A percentile compares a stretch with the other conserved stretches of the same genome.
These are phyloP conservation scores for Oryza officinalis DNA, from an alignment of 176 grass and related monocot genomes.

Conservation along the genomic window DNA sequence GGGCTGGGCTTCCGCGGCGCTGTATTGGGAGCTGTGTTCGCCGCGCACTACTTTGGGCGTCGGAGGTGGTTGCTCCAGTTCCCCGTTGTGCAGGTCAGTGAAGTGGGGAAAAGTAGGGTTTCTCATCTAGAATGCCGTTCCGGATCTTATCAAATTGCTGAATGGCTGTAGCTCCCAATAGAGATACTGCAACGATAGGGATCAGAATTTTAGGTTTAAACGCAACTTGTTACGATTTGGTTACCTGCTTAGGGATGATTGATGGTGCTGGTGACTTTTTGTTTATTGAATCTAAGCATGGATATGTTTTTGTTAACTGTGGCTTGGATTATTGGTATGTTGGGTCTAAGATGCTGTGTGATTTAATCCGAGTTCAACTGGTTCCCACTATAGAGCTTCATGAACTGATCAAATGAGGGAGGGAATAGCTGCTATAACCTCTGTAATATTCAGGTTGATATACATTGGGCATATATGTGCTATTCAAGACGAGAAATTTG, in stretches of 20 bases:
- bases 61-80: conserved; percentile 59
- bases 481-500: background rate
- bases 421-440: background rate
- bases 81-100: conserved; percentile 60
- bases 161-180: background rate
- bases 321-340: background rate
- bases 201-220: background rate
- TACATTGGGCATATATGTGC: background rate
- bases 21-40: conserved; percentile 50
- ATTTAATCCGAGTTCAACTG: background rate
- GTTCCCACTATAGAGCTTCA: background rate
- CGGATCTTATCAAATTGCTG: background rate
- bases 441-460: background rate
- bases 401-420: background rate
- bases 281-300: background rate
- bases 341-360: background rate
- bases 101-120: conserved; percentile 40
- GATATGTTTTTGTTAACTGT: background rate
- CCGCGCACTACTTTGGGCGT: conserved; percentile 44
- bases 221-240: background rate
- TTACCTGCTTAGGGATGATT: conserved; percentile 18
- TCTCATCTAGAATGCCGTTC: background rate
- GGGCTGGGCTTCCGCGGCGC: conserved; percentile 50
- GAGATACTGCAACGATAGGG: background rate
- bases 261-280: background rate